Evolutionary conservation across 2,329 filamentous ascomycete genomes (phyloP).

Genomic region (Leptographium procerum): DNA sequence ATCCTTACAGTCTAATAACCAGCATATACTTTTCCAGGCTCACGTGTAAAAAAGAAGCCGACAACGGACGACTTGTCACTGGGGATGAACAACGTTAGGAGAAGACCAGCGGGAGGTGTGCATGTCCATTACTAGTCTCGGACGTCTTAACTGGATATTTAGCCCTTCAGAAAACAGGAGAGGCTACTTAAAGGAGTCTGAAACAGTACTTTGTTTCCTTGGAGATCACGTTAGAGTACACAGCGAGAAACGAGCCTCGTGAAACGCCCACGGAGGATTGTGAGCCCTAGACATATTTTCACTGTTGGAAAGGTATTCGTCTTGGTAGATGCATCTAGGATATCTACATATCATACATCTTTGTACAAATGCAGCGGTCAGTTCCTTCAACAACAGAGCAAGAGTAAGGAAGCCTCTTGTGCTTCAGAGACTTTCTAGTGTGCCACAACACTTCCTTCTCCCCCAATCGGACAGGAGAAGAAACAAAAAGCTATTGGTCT

Average conservation of each 20-base stretch:
- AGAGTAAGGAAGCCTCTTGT: too few species aligned
- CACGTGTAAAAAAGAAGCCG: not conserved
- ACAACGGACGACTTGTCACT: not conserved
- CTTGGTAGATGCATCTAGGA: not conserved
- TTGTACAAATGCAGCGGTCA: too few species aligned
- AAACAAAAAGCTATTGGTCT: too few species aligned
- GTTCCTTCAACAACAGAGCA: too few species aligned
- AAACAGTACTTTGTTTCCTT: not conserved
- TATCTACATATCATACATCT: too few species aligned
- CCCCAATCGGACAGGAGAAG: too few species aligned
- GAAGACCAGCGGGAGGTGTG: not conserved
- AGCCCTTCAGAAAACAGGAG: not conserved
- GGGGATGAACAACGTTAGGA: not conserved
- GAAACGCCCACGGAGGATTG: not conserved
- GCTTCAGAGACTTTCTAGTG: too few species aligned
- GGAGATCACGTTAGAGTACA: not conserved
- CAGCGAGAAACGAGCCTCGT: not conserved
- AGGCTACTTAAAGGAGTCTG: not conserved
- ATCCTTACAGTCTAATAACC: not conserved
- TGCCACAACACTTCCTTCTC: too few species aligned
- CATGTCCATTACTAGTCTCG: not conserved
- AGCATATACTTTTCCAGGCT: not conserved
- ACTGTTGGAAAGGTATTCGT: not conserved
- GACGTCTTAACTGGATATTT: not conserved
- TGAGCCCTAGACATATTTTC: not conserved